phyloP scores from a whole-genome alignment of 352 stramenopile species.

The Globisporangium megalacanthum region DNA sequence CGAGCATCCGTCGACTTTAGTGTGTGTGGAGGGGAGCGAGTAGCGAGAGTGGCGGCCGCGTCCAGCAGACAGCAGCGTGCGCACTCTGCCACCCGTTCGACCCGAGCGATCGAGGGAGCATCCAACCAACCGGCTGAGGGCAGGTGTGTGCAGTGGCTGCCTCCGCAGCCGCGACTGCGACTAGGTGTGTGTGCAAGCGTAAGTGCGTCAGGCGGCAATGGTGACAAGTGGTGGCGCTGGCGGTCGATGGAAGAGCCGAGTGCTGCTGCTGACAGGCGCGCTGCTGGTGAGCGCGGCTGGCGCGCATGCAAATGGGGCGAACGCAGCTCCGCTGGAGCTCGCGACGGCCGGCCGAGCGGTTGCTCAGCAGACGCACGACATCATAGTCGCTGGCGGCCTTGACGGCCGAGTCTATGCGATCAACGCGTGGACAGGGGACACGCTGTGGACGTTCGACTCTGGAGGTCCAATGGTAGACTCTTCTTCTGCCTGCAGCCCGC shows the following conservation, averaged over 20 bases:
- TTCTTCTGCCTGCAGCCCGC: constrained; percentile 28
- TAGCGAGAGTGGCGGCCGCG: not conserved
- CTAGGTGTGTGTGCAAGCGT: too few species aligned
- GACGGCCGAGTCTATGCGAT: constrained; percentile 74
- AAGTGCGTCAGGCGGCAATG: not conserved
- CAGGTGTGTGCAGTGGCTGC: not conserved
- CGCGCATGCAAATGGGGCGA: not conserved
- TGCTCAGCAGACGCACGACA: constrained; percentile 19
- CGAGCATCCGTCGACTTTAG: not conserved
- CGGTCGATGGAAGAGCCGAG: not conserved
- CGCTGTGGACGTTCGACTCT: constrained; percentile 81
- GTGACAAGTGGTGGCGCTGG: not conserved
- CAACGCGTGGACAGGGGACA: constrained; percentile 71
- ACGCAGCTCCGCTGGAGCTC: not conserved
- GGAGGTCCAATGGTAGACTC: constrained; percentile 77
- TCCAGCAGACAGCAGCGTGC: not conserved
- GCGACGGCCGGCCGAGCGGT: constrained; percentile 4
- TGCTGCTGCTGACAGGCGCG: not conserved
- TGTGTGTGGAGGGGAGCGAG: not conserved
- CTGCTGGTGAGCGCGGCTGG: not conserved
- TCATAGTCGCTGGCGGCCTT: constrained; percentile 66
- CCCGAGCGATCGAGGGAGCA: not conserved
- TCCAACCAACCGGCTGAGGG: not conserved
- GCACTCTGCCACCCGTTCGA: not conserved
- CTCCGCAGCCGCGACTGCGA: too few species aligned